Percentiles rank a stretch among this genome's conserved stretches.
phyloP scores from a whole-genome alignment of 1,284 basidiomycete species.

The Trametes sp. region DNA sequence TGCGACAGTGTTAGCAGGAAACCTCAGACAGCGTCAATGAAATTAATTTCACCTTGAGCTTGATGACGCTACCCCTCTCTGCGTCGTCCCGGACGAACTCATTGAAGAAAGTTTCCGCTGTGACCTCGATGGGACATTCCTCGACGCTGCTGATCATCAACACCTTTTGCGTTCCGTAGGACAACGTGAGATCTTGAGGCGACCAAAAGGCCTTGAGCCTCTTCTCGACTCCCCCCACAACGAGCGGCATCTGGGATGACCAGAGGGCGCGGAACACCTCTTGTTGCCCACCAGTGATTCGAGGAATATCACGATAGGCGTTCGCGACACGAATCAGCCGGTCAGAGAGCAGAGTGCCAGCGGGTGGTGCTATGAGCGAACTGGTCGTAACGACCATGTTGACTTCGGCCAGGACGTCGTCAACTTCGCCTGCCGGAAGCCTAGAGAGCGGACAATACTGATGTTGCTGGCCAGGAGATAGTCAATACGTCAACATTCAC shows the following conservation, averaged over 20 bases:
- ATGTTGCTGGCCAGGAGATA: too few species aligned
- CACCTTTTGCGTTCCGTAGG: background rate
- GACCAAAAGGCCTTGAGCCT: background rate
- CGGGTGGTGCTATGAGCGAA: too few species aligned
- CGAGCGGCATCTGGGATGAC: background rate
- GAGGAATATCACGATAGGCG: background rate
- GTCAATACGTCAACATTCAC: too few species aligned
- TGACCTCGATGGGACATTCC: background rate
- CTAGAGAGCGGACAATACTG: too few species aligned
- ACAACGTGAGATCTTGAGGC: background rate
- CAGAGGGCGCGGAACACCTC: background rate
- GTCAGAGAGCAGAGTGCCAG: background rate
- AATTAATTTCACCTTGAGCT: background rate
- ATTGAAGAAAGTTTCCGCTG: background rate
- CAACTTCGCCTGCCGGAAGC: too few species aligned
- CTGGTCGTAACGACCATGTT: too few species aligned
- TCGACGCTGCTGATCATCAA: background rate
- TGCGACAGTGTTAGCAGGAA: too few species aligned
- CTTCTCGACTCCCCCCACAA: background rate
- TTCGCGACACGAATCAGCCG: background rate
- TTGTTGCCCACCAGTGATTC: background rate
- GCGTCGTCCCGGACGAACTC: background rate
- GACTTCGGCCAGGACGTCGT: too few species aligned
- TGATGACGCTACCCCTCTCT: background rate
- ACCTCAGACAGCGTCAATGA: too few species aligned